phyloP scores from a whole-genome alignment of 164 flowering plant genomes.

The Tinospora cordifolia region DNA sequence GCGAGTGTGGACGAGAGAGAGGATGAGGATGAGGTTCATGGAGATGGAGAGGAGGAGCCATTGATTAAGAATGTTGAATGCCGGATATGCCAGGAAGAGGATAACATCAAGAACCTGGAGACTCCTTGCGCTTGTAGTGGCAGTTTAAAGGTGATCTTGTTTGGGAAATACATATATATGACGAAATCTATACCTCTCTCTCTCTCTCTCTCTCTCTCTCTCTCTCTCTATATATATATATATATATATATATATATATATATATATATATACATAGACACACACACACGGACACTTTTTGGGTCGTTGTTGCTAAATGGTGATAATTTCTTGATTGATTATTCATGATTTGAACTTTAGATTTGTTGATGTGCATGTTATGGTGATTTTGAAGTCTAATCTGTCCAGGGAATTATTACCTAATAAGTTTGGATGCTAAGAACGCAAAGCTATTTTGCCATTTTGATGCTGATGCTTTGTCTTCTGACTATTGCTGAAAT shows the following conservation, averaged over 20 bases:
- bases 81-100: slow-evolving; percentile 83
- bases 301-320: not conserved
- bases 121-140: slow-evolving; percentile 78
- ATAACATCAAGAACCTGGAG: slow-evolving; percentile 43
- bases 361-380: not conserved
- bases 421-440: not conserved
- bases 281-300: too few species aligned
- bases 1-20: slow-evolving; percentile 9
- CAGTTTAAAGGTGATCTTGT: slow-evolving; percentile 51
- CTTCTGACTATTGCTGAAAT: not conserved
- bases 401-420: not conserved
- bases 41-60: slow-evolving; percentile 38
- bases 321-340: not conserved
- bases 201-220: too few species aligned
- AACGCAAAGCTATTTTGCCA: not conserved
- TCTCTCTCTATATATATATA: too few species aligned
- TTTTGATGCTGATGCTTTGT: not conserved
- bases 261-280: too few species aligned
- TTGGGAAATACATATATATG: not conserved
- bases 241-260: too few species aligned
- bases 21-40: slow-evolving; percentile 21
- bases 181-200: too few species aligned
- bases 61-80: slow-evolving; percentile 54
- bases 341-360: not conserved
- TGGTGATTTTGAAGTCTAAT: not conserved